Percentiles rank a stretch among this genome's conserved stretches.
These are phyloP conservation scores for Citropsis articulata DNA, from an alignment of 345 rosid species.

Conservation along the genomic window DNA sequence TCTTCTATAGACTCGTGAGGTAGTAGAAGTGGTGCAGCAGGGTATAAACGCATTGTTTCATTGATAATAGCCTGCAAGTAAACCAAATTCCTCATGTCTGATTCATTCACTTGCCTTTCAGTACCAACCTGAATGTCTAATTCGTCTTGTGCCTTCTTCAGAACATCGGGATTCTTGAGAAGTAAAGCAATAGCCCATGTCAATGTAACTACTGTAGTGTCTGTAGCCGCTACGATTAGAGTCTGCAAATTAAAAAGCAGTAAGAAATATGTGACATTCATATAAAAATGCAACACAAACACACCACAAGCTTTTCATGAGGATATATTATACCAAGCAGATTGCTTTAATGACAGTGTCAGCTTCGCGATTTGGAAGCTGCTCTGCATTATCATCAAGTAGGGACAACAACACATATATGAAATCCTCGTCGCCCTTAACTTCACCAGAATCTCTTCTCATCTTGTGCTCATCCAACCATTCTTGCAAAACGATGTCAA, in stretches of 20 bases:
- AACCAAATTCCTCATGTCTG: background rate
- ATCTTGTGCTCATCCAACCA: background rate
- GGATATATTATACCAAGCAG: background rate
- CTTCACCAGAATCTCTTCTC: background rate
- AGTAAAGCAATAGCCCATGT: background rate
- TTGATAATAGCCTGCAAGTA: background rate
- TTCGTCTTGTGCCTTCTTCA: background rate
- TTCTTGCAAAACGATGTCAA: too few relatives aligned
- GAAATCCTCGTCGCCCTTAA: too few relatives aligned
- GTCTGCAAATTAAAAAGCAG: background rate
- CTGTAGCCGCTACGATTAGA: background rate
- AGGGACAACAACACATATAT: too few relatives aligned
- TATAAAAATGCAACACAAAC: too few relatives aligned
- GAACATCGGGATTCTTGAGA: background rate
- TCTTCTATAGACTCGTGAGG: background rate
- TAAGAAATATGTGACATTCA: background rate
- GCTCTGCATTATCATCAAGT: too few relatives aligned
- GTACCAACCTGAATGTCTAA: background rate
- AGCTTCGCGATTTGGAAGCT: too few relatives aligned
- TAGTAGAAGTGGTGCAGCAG: background rate
- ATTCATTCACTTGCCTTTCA: background rate
- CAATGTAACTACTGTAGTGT: background rate
- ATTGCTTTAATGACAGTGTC: too few relatives aligned
- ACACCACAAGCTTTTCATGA: too few relatives aligned
- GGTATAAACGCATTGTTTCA: background rate